phyloP scores from a whole-genome alignment of 306 rosid genomes.

The Carpinus fangiana region DNA sequence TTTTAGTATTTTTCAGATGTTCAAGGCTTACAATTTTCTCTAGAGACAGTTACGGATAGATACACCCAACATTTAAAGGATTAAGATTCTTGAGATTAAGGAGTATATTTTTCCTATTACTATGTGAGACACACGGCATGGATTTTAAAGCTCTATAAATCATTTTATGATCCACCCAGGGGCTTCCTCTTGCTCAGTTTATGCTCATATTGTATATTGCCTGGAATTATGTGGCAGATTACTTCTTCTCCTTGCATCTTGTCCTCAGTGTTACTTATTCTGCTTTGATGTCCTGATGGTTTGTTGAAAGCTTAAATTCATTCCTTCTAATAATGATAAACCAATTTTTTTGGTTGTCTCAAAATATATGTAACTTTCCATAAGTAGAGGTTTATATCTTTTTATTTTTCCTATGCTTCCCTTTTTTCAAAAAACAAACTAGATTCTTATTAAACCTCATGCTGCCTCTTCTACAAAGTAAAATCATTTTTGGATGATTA shows the following conservation, averaged over 20 bases:
- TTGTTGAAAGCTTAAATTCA: not conserved
- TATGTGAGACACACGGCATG: not conserved
- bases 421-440: no score
- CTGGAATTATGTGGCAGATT: not conserved
- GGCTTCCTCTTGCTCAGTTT: not conserved
- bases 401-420: no score
- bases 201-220: not conserved
- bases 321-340: not conserved
- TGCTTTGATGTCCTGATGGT: not conserved
- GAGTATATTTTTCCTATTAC: not conserved
- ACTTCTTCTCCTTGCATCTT: not conserved
- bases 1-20: not conserved
- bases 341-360: not conserved
- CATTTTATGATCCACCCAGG: slow-evolving; percentile 8
- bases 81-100: slow-evolving; percentile 2
- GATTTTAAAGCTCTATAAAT: not conserved
- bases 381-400: no score
- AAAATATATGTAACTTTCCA: no score
- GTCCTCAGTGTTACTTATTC: not conserved
- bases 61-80: not conserved
- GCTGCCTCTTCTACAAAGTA: no score
- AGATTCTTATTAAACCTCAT: no score
- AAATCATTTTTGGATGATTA: no score
- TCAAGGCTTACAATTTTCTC: not conserved
- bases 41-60: not conserved